Conservation (phyloP, 2,329 filamentous ascomycete genomes). For the Trichophyton equinum region DNA sequence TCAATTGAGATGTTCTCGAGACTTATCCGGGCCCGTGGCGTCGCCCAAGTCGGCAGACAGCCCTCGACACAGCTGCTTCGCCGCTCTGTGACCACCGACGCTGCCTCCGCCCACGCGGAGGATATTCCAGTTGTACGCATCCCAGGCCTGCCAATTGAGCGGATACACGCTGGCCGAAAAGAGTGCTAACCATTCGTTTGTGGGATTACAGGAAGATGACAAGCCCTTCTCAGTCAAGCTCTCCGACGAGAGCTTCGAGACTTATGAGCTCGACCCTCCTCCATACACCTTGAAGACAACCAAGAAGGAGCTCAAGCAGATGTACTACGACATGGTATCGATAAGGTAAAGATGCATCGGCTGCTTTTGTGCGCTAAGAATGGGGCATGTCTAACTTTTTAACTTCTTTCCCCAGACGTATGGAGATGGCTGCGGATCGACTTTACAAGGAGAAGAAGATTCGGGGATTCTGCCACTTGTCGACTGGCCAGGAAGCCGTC, state of each 20-base stretch:
- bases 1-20: constrained; percentile 52
- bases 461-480: constrained; percentile 97
- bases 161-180: neutral
- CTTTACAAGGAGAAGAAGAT: constrained; percentile 99
- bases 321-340: constrained; percentile 96
- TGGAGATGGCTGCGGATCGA: constrained; percentile 98
- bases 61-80: constrained; percentile 39
- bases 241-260: constrained; percentile 98
- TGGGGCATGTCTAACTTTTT: neutral
- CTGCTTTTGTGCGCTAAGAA: neutral
- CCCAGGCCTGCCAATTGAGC: neutral
- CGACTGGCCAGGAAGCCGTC: constrained; percentile 94
- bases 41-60: constrained; percentile 43
- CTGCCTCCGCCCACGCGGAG: constrained; percentile 79
- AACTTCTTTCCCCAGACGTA: constrained; percentile 54
- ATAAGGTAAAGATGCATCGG: constrained; percentile 57
- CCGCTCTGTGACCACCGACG: constrained; percentile 86
- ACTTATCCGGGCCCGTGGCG: constrained; percentile 51
- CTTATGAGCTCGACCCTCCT: constrained; percentile 94
- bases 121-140: constrained; percentile 53
- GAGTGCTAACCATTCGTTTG: neutral
- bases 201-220: constrained; percentile 60
- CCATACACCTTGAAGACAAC: constrained; percentile 84
- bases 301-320: constrained; percentile 96
- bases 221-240: constrained; percentile 84